Conservation (phyloP, 148 eudicot species). For the Vaccinium macrocarpon region DNA sequence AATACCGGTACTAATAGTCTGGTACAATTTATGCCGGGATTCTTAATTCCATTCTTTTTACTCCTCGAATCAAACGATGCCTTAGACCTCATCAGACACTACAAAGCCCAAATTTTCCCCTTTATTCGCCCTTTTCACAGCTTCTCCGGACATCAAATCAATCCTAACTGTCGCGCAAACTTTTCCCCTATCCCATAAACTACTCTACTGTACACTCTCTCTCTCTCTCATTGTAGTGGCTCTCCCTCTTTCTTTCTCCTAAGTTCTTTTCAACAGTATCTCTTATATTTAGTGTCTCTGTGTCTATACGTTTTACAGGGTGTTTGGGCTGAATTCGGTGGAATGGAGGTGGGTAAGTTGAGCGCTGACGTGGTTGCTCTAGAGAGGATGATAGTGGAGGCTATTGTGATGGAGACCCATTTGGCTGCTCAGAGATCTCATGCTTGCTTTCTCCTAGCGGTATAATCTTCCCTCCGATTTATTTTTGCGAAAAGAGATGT, state of each 20-base stretch:
- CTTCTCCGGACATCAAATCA: constrained; percentile 22
- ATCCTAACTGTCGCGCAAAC: neutral
- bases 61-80: too few species aligned
- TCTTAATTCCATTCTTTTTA: too few species aligned
- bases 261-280: neutral
- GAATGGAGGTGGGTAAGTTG: constrained; percentile 46
- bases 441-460: constrained; percentile 49
- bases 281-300: neutral
- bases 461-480: constrained; percentile 18
- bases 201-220: constrained; percentile 7
- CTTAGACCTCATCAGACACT: too few species aligned
- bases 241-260: neutral
- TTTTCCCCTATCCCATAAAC: constrained; percentile 15
- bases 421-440: constrained; percentile 58
- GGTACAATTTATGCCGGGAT: too few species aligned
- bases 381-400: constrained; percentile 32
- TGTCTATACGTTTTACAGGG: neutral
- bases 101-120: constrained; percentile 19
- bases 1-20: too few species aligned
- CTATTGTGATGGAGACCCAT: constrained; percentile 37
- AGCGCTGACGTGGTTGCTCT: constrained; percentile 31
- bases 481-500: constrained; percentile 13
- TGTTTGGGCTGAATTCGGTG: constrained; percentile 14
- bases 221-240: constrained; percentile 8
- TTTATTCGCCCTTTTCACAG: neutral